Conservation (phyloP, 2,329 filamentous ascomycete genomes). For the Huntiella decipiens region DNA sequence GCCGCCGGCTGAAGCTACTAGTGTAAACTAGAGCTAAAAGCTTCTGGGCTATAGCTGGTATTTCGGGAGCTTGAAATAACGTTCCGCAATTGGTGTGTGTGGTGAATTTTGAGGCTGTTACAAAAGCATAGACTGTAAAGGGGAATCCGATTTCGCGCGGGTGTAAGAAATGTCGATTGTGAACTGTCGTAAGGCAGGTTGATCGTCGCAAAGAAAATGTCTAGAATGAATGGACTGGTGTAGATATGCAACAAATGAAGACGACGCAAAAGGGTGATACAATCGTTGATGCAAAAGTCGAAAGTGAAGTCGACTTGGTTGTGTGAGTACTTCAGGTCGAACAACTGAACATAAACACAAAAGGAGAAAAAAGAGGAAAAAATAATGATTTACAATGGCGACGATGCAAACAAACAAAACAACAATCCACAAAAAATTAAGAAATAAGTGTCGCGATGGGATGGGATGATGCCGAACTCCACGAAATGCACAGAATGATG, state of each 20-base stretch:
- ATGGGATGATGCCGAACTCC: background rate
- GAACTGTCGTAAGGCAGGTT: background rate
- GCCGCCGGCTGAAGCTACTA: background rate
- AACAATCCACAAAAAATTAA: too few species aligned
- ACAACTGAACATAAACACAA: background rate
- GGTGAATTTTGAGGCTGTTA: too few species aligned
- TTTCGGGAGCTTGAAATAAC: too few species aligned
- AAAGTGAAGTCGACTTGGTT: background rate
- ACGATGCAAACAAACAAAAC: background rate
- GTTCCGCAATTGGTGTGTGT: too few species aligned
- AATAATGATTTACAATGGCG: constrained; percentile 4
- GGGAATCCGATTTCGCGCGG: background rate
- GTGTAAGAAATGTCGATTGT: background rate
- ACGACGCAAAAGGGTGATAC: background rate
- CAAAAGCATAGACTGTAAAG: background rate
- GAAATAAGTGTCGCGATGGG: too few species aligned
- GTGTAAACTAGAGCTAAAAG: constrained; percentile 1
- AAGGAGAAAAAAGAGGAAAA: background rate
- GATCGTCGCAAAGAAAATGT: too few species aligned
- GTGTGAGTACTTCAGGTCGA: background rate
- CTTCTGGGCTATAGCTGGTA: background rate
- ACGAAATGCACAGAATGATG: constrained; percentile 8
- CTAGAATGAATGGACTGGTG: too few species aligned
- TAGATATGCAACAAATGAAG: too few species aligned
- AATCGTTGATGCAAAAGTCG: background rate